Percentiles rank a stretch among this genome's conserved stretches.
Evolutionary conservation across 176 grass and related monocot species (phyloP).

Genomic region (Oropetium thomaeum): DNA sequence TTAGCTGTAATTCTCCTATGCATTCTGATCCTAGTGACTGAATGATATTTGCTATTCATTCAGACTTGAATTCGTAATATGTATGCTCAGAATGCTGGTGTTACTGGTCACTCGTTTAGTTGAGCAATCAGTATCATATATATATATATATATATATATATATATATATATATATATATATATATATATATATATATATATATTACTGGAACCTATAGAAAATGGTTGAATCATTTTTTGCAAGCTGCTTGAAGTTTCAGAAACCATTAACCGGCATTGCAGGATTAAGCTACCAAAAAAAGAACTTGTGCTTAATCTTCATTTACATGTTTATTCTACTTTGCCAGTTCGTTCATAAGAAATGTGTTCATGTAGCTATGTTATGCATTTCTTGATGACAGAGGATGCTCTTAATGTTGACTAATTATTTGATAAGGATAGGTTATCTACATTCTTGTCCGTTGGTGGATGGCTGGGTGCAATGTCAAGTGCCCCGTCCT

Average conservation of each 20-base stretch:
- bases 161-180: no score
- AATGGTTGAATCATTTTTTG: background rate
- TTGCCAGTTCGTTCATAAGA: background rate
- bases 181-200: no score
- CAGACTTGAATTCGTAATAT: background rate
- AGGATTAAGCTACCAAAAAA: background rate
- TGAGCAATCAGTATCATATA: background rate
- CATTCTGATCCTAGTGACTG: background rate
- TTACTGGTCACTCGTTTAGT: background rate
- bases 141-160: no score
- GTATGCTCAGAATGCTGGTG: background rate
- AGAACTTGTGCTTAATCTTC: background rate
- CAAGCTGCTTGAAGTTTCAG: conserved; percentile 8
- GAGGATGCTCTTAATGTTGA: conserved; percentile 20
- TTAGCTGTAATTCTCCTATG: background rate
- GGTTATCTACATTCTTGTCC: conserved; percentile 18
- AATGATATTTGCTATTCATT: background rate
- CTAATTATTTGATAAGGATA: conserved; percentile 15
- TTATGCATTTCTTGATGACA: background rate
- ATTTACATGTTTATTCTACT: background rate
- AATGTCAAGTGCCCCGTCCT: conserved; percentile 12
- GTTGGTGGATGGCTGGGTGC: conserved; percentile 39
- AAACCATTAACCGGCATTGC: background rate
- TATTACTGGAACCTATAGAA: background rate
- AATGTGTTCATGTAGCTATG: background rate